Evolutionary conservation across 768 basidiomycete species (phyloP), one percentile per base, ranked within the genome.

Genomic region (Chlorophyllum brunneum): DNA sequence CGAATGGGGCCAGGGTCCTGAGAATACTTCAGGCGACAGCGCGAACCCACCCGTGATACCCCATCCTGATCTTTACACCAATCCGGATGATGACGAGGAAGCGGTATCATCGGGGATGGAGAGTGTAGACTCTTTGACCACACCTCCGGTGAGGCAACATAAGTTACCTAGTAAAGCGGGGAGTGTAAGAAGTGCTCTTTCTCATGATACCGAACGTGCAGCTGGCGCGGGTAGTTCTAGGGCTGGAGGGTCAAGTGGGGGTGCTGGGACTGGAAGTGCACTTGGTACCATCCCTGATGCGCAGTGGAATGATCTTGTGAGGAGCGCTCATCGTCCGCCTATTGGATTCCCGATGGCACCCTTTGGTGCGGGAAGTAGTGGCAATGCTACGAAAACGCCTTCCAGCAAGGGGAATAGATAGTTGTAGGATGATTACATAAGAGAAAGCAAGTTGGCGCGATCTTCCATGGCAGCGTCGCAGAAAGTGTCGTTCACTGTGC

Each of bases 401-500:
- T 44, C 51, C 10, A 52, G 18, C 4, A 52, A 42, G 31, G 49
- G 38, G n/a, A n/a, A n/a, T n/a, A n/a, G n/a, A n/a, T n/a, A n/a
- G n/a, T n/a, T n/a, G n/a, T n/a, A n/a, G n/a, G n/a, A n/a, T n/a
- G n/a, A n/a, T n/a, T n/a, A n/a, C n/a, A n/a, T n/a, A n/a, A n/a
- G n/a, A n/a, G n/a, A n/a, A n/a, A n/a, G n/a, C n/a, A n/a, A n/a
- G n/a, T n/a, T n/a, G n/a, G n/a, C n/a, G n/a, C n/a, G n/a, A n/a
- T n/a, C 55, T 29, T 36, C 39, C 34, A 54, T 55, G 56, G 22
- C 55, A n/a, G 45, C 47, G 15, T 18, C 56, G 9, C 56, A 59
- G 48, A 79, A 82, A 57, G 78, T 94, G 34, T 94, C 92, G 0
- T 95, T 95, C 68, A 93, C 87, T 1, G 77, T 95, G 52, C 82